Evolutionary conservation across 129 eudicot species (phyloP).

Genomic region (Escallonia rubra): DNA sequence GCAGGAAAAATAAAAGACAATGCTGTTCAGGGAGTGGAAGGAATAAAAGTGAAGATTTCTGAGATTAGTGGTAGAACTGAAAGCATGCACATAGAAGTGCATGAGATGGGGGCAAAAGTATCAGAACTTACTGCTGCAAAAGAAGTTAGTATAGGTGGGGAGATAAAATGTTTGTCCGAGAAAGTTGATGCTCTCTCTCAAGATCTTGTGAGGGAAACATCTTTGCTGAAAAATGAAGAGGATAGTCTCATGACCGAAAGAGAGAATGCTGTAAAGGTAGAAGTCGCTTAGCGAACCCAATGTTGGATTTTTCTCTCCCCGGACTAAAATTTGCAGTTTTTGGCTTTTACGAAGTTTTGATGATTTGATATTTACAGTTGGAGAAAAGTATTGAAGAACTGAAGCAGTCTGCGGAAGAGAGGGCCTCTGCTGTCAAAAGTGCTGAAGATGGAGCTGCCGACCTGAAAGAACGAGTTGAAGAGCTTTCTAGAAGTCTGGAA

Average conservation of each 20-base stretch:
- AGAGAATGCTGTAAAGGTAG: conserved; percentile 69
- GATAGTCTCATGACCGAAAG: conserved; percentile 73
- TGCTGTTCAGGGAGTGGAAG: conserved; percentile 74
- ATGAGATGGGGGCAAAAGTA: conserved; percentile 70
- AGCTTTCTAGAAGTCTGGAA: conserved; percentile 68
- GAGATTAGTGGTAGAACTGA: conserved; percentile 48
- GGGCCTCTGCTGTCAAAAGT: conserved; percentile 61
- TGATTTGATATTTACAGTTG: conserved; percentile 36
- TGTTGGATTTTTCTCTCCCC: neutral
- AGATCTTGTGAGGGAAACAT: conserved; percentile 81
- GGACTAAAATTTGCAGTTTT: neutral
- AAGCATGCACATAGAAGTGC: conserved; percentile 45
- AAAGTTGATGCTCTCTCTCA: conserved; percentile 72
- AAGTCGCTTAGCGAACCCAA: neutral
- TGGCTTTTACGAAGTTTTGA: neutral
- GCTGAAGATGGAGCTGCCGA: conserved; percentile 96
- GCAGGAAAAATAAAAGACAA: conserved; percentile 67
- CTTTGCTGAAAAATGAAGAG: conserved; percentile 65
- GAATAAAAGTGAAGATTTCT: conserved; percentile 55
- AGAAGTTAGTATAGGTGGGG: conserved; percentile 92
- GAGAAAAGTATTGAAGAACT: conserved; percentile 70
- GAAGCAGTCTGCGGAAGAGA: conserved; percentile 71
- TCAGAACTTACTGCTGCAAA: conserved; percentile 58
- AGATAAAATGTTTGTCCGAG: conserved; percentile 63
- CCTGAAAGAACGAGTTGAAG: conserved; percentile 48